Conservation (phyloP, 2,329 filamentous ascomycete species). For the Talaromyces piceae region DNA sequence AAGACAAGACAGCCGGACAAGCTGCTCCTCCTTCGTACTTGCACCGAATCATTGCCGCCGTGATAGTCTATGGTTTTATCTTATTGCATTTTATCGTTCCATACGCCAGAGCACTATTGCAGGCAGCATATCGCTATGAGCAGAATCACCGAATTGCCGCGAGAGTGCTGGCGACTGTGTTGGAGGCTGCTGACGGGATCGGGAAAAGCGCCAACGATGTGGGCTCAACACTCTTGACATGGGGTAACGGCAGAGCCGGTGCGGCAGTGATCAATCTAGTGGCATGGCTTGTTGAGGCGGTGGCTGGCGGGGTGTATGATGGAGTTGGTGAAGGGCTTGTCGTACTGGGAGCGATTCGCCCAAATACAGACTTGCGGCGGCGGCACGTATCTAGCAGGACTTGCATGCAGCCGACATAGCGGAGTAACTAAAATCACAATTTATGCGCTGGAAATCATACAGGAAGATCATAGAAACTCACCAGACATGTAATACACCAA, state of each 20-base stretch:
- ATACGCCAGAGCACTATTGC: slow-evolving; percentile 50
- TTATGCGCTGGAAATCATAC: no score
- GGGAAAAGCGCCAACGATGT: slow-evolving; percentile 47
- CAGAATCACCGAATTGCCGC: slow-evolving; percentile 59
- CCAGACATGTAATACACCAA: no score
- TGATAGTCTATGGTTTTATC: slow-evolving; percentile 53
- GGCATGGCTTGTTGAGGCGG: slow-evolving; percentile 55
- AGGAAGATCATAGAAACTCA: no score
- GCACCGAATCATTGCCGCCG: slow-evolving; percentile 50
- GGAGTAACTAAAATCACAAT: neutral
- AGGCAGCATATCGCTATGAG: slow-evolving; percentile 54
- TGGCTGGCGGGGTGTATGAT: slow-evolving; percentile 61
- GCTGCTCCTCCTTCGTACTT: slow-evolving; percentile 43
- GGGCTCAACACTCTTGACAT: slow-evolving; percentile 49
- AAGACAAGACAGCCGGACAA: neutral
- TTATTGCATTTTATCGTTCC: slow-evolving; percentile 55
- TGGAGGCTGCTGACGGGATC: slow-evolving; percentile 48
- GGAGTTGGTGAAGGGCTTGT: slow-evolving; percentile 51
- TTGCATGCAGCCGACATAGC: neutral
- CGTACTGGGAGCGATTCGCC: slow-evolving; percentile 31
- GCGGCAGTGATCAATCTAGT: slow-evolving; percentile 49
- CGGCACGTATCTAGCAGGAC: neutral
- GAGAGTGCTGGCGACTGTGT: slow-evolving; percentile 45
- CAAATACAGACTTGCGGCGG: slow-evolving; percentile 13
- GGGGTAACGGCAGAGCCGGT: slow-evolving; percentile 60